These are phyloP conservation scores for Lasiosphaeria ovina DNA, from an alignment of 495 filamentous ascomycete genomes.

Conservation along the genomic window DNA sequence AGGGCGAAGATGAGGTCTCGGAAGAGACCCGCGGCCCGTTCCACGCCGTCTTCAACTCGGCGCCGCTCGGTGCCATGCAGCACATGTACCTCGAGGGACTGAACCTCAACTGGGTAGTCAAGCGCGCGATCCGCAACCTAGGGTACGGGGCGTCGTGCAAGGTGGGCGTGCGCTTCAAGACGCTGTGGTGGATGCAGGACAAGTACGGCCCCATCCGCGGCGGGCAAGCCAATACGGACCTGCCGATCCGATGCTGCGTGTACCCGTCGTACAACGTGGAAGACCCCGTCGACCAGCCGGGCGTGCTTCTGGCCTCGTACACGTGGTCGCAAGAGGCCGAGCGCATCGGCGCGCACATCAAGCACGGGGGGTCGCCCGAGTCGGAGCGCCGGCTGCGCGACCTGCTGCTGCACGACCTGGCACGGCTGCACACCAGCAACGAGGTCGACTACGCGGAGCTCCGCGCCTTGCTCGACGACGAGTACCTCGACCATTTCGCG, in stretches of 20 bases:
- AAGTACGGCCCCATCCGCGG: constrained; percentile 19
- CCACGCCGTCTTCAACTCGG: constrained; percentile 30
- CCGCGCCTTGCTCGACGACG: constrained; percentile 8
- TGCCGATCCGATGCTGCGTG: constrained; percentile 38
- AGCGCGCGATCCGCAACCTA: constrained; percentile 28
- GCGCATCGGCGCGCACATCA: constrained; percentile 37
- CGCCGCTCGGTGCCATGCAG: constrained; percentile 28
- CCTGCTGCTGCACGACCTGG: constrained; percentile 15
- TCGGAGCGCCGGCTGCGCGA: constrained; percentile 12
- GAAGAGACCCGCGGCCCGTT: neutral
- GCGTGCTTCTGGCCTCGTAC: constrained; percentile 43
- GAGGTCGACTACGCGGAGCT: constrained; percentile 6
- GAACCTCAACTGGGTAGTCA: constrained; percentile 9
- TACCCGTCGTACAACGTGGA: constrained; percentile 42
- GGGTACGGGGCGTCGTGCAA: constrained; percentile 33
- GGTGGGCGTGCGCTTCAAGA: constrained; percentile 34
- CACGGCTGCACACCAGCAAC: constrained; percentile 18
- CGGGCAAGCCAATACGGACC: constrained; percentile 29
- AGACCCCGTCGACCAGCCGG: constrained; percentile 27
- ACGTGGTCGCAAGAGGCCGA: constrained; percentile 44
- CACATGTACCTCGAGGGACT: constrained; percentile 28
- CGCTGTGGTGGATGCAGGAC: constrained; percentile 33
- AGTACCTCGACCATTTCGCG: constrained; percentile 23
- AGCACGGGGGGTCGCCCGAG: constrained; percentile 24
- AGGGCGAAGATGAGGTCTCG: neutral